Evolutionary conservation across 2,329 filamentous ascomycete species (phyloP).

Genomic region (Fusarium poae): DNA sequence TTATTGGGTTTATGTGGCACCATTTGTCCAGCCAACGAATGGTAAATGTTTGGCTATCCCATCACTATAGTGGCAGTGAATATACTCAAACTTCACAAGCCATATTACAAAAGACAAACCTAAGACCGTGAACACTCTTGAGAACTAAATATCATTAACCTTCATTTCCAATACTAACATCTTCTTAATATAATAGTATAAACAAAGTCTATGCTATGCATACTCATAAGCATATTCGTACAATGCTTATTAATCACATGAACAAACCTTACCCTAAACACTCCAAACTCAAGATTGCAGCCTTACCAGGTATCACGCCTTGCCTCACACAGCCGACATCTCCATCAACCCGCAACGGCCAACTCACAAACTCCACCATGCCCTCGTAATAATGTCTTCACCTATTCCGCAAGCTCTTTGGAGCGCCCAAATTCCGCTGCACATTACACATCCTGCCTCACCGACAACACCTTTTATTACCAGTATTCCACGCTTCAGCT

Average conservation of each 20-base stretch:
- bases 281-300: slow-evolving; percentile 1
- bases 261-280: slow-evolving; percentile 17
- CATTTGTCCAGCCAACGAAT: background rate
- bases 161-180: background rate
- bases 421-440: slow-evolving; percentile 66
- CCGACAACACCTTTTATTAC: slow-evolving; percentile 65
- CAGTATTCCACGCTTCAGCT: slow-evolving; percentile 69
- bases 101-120: background rate
- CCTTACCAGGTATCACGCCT: slow-evolving; percentile 10
- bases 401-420: slow-evolving; percentile 64
- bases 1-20: background rate
- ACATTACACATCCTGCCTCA: slow-evolving; percentile 65
- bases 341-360: slow-evolving; percentile 7
- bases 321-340: slow-evolving; percentile 13
- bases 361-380: slow-evolving; percentile 32
- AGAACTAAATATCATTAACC: background rate
- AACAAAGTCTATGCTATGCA: background rate
- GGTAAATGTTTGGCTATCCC: background rate
- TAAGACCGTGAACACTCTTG: background rate
- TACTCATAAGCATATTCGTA: background rate
- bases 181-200: background rate
- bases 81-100: background rate
- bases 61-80: background rate
- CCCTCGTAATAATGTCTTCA: slow-evolving; percentile 45
- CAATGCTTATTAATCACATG: slow-evolving; percentile 28